Conservation (phyloP, 2,329 filamentous ascomycete species). For the Aspergillus sp. region DNA sequence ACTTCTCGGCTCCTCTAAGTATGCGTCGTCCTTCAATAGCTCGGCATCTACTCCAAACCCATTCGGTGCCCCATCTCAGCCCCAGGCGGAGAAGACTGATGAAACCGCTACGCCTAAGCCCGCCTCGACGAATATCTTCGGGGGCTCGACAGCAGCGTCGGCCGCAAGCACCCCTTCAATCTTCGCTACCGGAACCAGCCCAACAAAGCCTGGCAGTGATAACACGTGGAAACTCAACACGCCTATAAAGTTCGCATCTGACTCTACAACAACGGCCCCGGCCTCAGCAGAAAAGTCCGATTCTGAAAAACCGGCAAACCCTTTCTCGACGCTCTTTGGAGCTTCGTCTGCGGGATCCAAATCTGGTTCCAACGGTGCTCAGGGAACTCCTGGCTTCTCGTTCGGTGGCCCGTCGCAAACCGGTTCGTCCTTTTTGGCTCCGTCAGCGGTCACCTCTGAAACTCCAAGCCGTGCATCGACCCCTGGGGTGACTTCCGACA, state of each 20-base stretch:
- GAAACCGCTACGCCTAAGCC: slow-evolving; percentile 14
- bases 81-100: slow-evolving; percentile 14
- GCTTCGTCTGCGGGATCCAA: slow-evolving; percentile 21
- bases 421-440: slow-evolving; percentile 24
- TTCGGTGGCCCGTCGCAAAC: slow-evolving; percentile 36
- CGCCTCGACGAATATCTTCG: slow-evolving; percentile 27
- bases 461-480: slow-evolving; percentile 47
- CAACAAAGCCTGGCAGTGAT: slow-evolving; percentile 28
- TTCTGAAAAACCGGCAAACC: slow-evolving; percentile 24
- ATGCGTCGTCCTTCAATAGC: slow-evolving; percentile 27
- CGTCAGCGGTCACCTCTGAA: slow-evolving; percentile 36
- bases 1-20: slow-evolving; percentile 27
- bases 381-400: slow-evolving; percentile 36
- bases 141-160: slow-evolving; percentile 22
- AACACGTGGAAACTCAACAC: slow-evolving; percentile 50
- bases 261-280: slow-evolving; percentile 24
- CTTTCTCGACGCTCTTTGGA: slow-evolving; percentile 33
- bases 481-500: slow-evolving; percentile 47
- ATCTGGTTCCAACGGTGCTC: slow-evolving; percentile 18
- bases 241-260: slow-evolving; percentile 49
- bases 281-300: slow-evolving; percentile 29
- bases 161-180: slow-evolving; percentile 18
- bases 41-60: slow-evolving; percentile 25
- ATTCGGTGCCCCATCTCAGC: slow-evolving; percentile 15
- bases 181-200: slow-evolving; percentile 12